Conservation (phyloP, 345 rosid species). For the Gossypium arboreum region DNA sequence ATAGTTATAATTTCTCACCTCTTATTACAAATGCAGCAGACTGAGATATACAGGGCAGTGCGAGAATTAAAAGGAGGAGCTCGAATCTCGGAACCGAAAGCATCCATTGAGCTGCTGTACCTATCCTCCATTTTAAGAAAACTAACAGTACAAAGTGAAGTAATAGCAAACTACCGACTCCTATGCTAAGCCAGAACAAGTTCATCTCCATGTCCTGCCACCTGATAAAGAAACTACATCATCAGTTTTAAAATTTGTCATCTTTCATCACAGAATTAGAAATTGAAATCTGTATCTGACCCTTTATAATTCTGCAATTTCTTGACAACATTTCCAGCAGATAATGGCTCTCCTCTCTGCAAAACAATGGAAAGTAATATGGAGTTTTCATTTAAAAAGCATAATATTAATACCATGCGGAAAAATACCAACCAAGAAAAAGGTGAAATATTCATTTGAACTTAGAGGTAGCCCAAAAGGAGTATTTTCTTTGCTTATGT, state of each 20-base stretch:
- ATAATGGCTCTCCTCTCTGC: constrained; percentile 56
- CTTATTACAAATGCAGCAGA: constrained; percentile 46
- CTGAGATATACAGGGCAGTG: constrained; percentile 48
- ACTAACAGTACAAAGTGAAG: constrained; percentile 26
- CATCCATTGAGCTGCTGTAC: constrained; percentile 32
- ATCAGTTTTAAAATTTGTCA: constrained; percentile 2
- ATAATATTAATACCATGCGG: not conserved
- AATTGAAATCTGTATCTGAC: constrained; percentile 19
- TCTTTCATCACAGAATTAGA: not conserved
- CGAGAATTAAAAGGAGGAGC: constrained; percentile 43
- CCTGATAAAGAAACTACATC: constrained; percentile 25
- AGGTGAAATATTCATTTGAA: constrained; percentile 39
- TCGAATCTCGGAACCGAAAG: constrained; percentile 44
- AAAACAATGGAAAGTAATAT: not conserved
- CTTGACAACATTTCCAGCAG: constrained; percentile 41
- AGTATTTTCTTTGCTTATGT: constrained; percentile 31
- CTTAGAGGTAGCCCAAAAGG: constrained; percentile 41
- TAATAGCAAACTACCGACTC: constrained; percentile 32
- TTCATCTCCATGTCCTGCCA: constrained; percentile 51
- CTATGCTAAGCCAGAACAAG: constrained; percentile 49
- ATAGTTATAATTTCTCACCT: constrained; percentile 29
- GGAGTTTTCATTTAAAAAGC: not conserved
- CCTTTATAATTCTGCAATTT: constrained; percentile 44
- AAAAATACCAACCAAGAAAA: constrained; percentile 42
- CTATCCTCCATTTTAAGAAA: constrained; percentile 43